Evolutionary conservation across 805 yeast genomes (phyloP).

Genomic region (Lipomyces chichibuensis): DNA sequence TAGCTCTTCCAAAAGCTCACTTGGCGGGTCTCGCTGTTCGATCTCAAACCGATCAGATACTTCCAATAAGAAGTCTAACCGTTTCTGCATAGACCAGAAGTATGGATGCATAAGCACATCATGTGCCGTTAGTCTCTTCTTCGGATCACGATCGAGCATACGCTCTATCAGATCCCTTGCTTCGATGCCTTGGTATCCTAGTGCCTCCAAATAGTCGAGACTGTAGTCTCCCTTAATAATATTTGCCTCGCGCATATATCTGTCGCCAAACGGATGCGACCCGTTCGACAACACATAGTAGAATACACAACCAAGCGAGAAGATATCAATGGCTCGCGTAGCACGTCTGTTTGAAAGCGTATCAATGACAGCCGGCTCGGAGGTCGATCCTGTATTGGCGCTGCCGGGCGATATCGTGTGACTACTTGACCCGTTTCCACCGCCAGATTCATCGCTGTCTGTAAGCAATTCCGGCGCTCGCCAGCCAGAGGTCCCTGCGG

Average conservation of each 20-base stretch:
- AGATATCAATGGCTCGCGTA: constrained; percentile 89
- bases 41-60: constrained; percentile 91
- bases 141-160: constrained; percentile 75
- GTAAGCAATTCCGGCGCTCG: constrained; percentile 87
- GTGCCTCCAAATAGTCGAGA: constrained; percentile 52
- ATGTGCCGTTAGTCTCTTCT: constrained; percentile 68
- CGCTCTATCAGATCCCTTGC: constrained; percentile 69
- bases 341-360: constrained; percentile 57
- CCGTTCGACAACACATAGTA: constrained; percentile 84
- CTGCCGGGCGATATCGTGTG: constrained; percentile 9
- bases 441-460: constrained; percentile 39
- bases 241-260: constrained; percentile 84
- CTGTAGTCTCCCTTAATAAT: constrained; percentile 69
- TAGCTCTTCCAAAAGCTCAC: constrained; percentile 57
- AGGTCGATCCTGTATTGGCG: constrained; percentile 36
- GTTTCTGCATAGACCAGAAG: constrained; percentile 77
- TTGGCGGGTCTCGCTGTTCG: constrained; percentile 79
- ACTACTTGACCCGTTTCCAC: constrained; percentile 3
- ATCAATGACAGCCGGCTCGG: constrained; percentile 48
- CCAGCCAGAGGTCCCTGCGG: constrained; percentile 99
- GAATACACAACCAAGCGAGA: constrained; percentile 92
- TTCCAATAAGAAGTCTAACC: constrained; percentile 79
- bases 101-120: constrained; percentile 79
- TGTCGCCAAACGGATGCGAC: constrained; percentile 92
- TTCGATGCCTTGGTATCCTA: constrained; percentile 56